These are phyloP conservation scores for Solanum virginianum DNA, from an alignment of 257 asterid genomes.

Conservation along the genomic window DNA sequence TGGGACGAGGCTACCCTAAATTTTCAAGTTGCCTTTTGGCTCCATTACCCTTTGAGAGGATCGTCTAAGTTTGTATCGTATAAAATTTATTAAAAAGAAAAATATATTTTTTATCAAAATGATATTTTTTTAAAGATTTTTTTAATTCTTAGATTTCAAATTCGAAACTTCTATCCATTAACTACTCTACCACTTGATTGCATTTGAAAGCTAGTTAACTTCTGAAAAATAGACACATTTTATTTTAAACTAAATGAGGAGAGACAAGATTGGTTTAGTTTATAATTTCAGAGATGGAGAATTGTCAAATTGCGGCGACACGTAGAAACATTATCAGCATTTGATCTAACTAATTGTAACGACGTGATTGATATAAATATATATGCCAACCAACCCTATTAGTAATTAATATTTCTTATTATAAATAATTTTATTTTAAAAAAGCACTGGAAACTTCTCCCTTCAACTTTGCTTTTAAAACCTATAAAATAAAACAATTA, in stretches of 20 bases:
- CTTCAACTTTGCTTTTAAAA: background rate
- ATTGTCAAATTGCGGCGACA: background rate
- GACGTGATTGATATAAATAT: background rate
- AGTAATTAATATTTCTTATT: background rate
- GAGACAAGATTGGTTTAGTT: background rate
- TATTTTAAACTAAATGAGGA: background rate
- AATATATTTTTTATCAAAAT: background rate
- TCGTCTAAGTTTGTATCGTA: background rate
- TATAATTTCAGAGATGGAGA: background rate
- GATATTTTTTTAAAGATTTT: background rate
- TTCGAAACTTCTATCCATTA: background rate
- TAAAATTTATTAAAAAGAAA: background rate
- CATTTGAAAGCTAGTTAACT: background rate
- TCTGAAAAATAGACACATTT: background rate
- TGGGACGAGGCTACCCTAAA: background rate
- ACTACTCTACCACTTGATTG: background rate
- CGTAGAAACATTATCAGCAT: background rate
- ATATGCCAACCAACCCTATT: background rate
- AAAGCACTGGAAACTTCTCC: background rate
- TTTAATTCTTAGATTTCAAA: background rate
- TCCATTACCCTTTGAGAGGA: background rate
- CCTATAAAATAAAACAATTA: background rate
- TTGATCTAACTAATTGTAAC: background rate
- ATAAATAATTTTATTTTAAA: too few species aligned
- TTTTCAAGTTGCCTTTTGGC: background rate